Base-by-base conservation (phyloP, 2,329 filamentous ascomycete species). In the Paracoccidioides brasiliensis region DNA sequence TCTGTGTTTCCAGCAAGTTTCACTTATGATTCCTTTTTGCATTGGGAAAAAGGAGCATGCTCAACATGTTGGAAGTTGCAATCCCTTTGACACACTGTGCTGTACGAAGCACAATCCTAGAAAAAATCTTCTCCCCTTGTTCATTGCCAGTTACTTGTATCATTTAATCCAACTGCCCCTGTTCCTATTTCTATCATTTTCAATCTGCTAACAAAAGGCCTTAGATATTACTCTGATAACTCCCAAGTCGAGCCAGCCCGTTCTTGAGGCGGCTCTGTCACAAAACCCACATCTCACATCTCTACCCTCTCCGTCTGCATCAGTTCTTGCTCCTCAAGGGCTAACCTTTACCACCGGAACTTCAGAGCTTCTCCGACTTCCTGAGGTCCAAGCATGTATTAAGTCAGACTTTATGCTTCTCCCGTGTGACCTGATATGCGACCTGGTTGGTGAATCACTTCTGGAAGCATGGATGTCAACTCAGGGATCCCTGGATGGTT, bases 401-500 rank as follows among this genome's bases (percentile, higher is more conserved):
- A 89, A 81, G 54, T 82, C 83, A 10, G 89, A 98, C 71, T 97
- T 98, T 66, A 75, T 96, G 32, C 81, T 97, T 3, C 76, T 98
- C 3, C 91, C 93, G 0, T 98, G 93, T 70, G 93, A 98, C 68
- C 76, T 98, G 5, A 83, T 98, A 42, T 96, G 90, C 68, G 90
- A 95, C 66, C 75, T 97, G 14, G 84, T 86, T 2, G 90, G 90
- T 10, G 86, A 90, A 63, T 82, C 84, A 59, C 77, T 97, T 28
- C 73, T 95, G 2, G 89, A 96, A 69, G 83, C 90, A 58, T 98
- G 93, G 90, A 90, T 96, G 85, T 82, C 90, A 35, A 83, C 86
- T 62, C 82, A 89, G 52, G 84, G 82, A 14, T 86, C 84, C 41
- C 76, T 91, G 2, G 69, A 79, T 71, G 62, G 82, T 74, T 72